Evolutionary conservation across 1,284 basidiomycete genomes (phyloP).

Genomic region (Papiliotrema nemorosa): DNA sequence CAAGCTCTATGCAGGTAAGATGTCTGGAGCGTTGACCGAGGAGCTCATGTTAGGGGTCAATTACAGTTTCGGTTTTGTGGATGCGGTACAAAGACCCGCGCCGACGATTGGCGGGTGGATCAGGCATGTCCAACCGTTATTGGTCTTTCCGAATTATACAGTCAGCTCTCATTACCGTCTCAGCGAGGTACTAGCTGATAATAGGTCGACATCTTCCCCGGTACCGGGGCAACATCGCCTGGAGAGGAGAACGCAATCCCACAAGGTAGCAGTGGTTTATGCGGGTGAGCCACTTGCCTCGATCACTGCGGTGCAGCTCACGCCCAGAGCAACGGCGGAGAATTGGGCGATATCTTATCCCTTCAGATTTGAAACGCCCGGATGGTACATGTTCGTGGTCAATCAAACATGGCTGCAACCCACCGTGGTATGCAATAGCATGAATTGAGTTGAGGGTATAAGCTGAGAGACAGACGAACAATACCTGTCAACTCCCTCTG

Average conservation of each 20-base stretch:
- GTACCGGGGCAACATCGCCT: constrained; percentile 24
- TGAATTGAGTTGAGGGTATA: too few species aligned
- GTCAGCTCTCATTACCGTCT: too few species aligned
- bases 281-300: constrained; percentile 27
- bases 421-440: constrained; percentile 27
- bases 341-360: constrained; percentile 30
- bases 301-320: not conserved
- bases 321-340: constrained; percentile 23
- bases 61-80: constrained; percentile 46
- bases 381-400: constrained; percentile 46
- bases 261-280: constrained; percentile 25
- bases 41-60: constrained; percentile 23
- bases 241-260: constrained; percentile 17
- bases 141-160: constrained; percentile 38
- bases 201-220: constrained; percentile 35
- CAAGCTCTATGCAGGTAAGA: constrained; percentile 35
- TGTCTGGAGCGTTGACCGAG: not conserved
- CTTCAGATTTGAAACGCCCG: constrained; percentile 35
- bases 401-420: constrained; percentile 46
- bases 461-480: too few species aligned
- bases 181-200: too few species aligned
- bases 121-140: constrained; percentile 36
- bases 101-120: constrained; percentile 39
- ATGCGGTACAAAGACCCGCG: constrained; percentile 34
- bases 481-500: constrained; percentile 34